Percentiles rank a stretch among this genome's conserved stretches.
Conservation (phyloP, 2,329 filamentous ascomycete species). For the Clarireedia paspali region DNA sequence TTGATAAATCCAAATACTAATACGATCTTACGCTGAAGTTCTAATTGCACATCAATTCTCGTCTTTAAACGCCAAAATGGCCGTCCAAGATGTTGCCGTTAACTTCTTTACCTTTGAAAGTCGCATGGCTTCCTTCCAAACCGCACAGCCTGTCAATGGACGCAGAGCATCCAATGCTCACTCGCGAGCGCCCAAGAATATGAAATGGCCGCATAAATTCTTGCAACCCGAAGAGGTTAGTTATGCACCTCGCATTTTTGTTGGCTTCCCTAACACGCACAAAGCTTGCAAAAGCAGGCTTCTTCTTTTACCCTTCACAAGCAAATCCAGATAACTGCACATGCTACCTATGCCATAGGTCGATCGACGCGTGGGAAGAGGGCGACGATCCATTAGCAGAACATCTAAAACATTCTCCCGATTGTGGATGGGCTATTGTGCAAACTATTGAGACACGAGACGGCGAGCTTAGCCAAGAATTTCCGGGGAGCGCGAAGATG, state of each 20-base stretch:
- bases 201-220: slow-evolving; percentile 71
- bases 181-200: slow-evolving; percentile 47
- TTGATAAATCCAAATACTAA: not conserved
- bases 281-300: slow-evolving; percentile 83
- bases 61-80: slow-evolving; percentile 16
- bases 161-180: slow-evolving; percentile 61
- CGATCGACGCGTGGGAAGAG: slow-evolving; percentile 86
- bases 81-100: slow-evolving; percentile 30
- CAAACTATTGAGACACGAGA: slow-evolving; percentile 53
- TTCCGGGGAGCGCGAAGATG: slow-evolving; percentile 67
- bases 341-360: slow-evolving; percentile 80
- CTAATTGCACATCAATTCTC: not conserved
- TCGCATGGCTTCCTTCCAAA: slow-evolving; percentile 74
- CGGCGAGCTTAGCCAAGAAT: slow-evolving; percentile 57
- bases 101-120: slow-evolving; percentile 59
- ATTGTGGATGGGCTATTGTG: slow-evolving; percentile 82
- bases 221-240: slow-evolving; percentile 57
- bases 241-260: not conserved
- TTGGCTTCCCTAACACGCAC: slow-evolving; percentile 13
- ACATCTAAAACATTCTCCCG: slow-evolving; percentile 73
- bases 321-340: slow-evolving; percentile 78
- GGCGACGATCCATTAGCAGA: slow-evolving; percentile 77
- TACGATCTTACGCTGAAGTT: not conserved
- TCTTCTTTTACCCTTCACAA: slow-evolving; percentile 74
- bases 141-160: slow-evolving; percentile 53